Conservation (phyloP, 2,329 filamentous ascomycete species). For the Fusarium duplospermum region DNA sequence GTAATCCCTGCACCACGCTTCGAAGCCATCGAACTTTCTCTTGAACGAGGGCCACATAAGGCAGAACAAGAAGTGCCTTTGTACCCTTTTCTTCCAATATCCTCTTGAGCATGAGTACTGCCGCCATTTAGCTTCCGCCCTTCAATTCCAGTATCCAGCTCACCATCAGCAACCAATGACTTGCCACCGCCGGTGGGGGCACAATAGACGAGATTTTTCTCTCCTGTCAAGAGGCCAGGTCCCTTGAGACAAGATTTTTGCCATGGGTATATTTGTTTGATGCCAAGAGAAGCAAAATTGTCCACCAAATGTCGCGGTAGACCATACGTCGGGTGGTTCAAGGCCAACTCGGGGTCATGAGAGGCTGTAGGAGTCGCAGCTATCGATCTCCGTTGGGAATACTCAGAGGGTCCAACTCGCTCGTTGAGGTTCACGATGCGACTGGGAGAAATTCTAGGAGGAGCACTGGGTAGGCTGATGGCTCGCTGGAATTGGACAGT, state of each 20-base stretch:
- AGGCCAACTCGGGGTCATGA: conserved; percentile 66
- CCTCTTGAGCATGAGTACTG: conserved; percentile 77
- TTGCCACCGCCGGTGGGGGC: conserved; percentile 84
- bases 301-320: conserved; percentile 69
- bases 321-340: conserved; percentile 72
- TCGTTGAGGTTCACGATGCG: conserved; percentile 55
- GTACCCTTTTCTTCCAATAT: conserved; percentile 71
- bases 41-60: conserved; percentile 83
- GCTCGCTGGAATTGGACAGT: conserved; percentile 50
- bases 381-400: conserved; percentile 66
- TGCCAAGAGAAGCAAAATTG: conserved; percentile 75
- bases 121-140: conserved; percentile 28
- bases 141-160: conserved; percentile 27
- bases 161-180: conserved; percentile 75
- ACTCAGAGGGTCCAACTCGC: conserved; percentile 57
- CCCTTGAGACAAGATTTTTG: conserved; percentile 79
- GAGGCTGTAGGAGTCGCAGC: conserved; percentile 65
- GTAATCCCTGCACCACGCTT: conserved; percentile 71
- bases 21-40: conserved; percentile 83
- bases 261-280: conserved; percentile 81
- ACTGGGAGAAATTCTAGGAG: conserved; percentile 54
- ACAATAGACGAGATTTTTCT: conserved; percentile 80
- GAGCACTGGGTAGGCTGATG: conserved; percentile 46
- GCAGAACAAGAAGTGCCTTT: conserved; percentile 79
- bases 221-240: conserved; percentile 72